These are phyloP conservation scores for Globisporangium yorkense DNA, from an alignment of 352 stramenopile species.

Conservation along the genomic window DNA sequence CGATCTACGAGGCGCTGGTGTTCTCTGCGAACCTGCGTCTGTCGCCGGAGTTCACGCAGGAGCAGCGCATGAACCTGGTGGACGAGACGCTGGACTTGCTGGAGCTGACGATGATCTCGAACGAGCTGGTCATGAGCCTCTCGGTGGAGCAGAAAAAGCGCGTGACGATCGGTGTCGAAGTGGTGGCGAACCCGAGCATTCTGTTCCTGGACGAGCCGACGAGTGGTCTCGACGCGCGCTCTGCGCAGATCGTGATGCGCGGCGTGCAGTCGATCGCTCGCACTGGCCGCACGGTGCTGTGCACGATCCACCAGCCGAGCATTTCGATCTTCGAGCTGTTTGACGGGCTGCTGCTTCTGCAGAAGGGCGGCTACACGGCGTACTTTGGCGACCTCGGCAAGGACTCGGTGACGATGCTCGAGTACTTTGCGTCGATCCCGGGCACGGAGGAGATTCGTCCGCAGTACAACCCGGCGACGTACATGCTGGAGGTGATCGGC, in stretches of 20 bases:
- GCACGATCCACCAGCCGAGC: constrained; percentile 54
- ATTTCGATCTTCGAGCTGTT: constrained; percentile 91
- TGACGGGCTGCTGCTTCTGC: constrained; percentile 80
- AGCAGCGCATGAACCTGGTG: constrained; percentile 46
- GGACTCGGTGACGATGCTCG: constrained; percentile 71
- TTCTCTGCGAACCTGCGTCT: constrained; percentile 90
- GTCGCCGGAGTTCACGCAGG: constrained; percentile 28
- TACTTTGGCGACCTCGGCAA: constrained; percentile 87
- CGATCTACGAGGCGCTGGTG: constrained; percentile 74
- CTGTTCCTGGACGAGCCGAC: constrained; percentile 94
- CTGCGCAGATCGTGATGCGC: constrained; percentile 85
- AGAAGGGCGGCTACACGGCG: constrained; percentile 30
- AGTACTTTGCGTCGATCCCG: constrained; percentile 85
- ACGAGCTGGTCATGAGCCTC: constrained; percentile 35
- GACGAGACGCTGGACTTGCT: constrained; percentile 49
- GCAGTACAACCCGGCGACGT: constrained; percentile 82
- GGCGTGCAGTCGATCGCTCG: constrained; percentile 79
- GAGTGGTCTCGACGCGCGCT: constrained; percentile 75
- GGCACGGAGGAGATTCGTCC: constrained; percentile 54
- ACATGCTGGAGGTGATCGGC: constrained; percentile 80
- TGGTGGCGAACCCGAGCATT: constrained; percentile 91
- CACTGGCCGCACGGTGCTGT: constrained; percentile 85
- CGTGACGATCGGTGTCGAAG: constrained; percentile 91
- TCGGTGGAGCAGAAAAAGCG: constrained; percentile 93
- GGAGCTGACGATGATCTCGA: constrained; percentile 33